Evolutionary conservation across 2,329 filamentous ascomycete genomes (phyloP), one percentile per base, ranked within the genome.

Genomic region (Botryotinia globosa): DNA sequence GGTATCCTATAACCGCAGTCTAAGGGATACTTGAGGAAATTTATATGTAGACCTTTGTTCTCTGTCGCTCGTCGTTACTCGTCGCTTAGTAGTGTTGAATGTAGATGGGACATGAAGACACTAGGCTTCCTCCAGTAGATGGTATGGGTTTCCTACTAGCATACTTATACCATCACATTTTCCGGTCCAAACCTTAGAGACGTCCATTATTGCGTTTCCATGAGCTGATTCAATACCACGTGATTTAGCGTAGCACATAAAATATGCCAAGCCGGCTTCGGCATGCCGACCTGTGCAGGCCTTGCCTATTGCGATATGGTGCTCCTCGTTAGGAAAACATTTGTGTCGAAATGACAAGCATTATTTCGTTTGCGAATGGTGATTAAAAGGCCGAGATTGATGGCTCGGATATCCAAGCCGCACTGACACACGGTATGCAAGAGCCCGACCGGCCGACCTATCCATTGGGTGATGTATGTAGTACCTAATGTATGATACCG

Each of bases 111-210:
- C 12, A 16, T 2, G 29, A 9, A 56, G 51, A 18, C 51, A 56
- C n/a, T 56, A 29, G n/a, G n/a, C 14, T 6, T 54, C 22, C 45
- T 39, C 39, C 39, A 42, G 39, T 42, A 42, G 39, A 42, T 42
- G 39, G 39, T 42, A 42, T 42, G 39, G 12, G 3, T 42, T 42
- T 14, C 0, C 39, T 42, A 42, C 20, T 12, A 51, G 45, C 10
- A 25, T 14, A 54, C 25, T 29, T 29, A 3, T 54, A 29, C n/a
- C 16, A 29, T 54, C 25, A 6, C 6, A 29, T 18, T 18, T 5
- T 29, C 0, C 25, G 14, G 0, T 29, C 51, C 6, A n/a, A 1
- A 1, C 3, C 2, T 14, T 29, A 12, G 14, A 54, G 18, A 29
- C 14, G 8, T 54, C 14, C 12, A 29, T 42, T 42, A 42, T 42